These are phyloP conservation scores for Globisporangium irregulare DNA, from an alignment of 352 stramenopile genomes.

Conservation along the genomic window DNA sequence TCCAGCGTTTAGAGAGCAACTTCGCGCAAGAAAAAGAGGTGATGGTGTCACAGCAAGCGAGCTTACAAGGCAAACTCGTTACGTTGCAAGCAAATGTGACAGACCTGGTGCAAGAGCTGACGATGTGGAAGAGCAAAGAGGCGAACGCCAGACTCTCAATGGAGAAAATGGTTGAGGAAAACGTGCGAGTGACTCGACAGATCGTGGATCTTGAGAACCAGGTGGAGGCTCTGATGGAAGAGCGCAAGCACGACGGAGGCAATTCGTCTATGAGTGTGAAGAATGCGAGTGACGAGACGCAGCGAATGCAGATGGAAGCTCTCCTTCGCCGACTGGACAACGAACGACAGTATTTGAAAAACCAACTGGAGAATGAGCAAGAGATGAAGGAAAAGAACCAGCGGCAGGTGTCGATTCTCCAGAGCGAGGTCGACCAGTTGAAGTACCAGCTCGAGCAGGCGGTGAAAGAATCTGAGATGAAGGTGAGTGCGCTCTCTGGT, in stretches of 20 bases:
- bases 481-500: slow-evolving; percentile 28
- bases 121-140: slow-evolving; percentile 63
- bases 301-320: slow-evolving; percentile 79
- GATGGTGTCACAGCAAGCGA: slow-evolving; percentile 35
- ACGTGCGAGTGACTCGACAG: slow-evolving; percentile 53
- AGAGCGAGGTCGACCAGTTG: slow-evolving; percentile 42
- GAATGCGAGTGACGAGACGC: slow-evolving; percentile 71
- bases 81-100: slow-evolving; percentile 74
- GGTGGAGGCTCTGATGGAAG: slow-evolving; percentile 59
- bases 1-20: slow-evolving; percentile 39
- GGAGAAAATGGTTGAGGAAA: slow-evolving; percentile 76
- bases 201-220: slow-evolving; percentile 61
- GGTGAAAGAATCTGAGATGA: slow-evolving; percentile 36
- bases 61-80: slow-evolving; percentile 54
- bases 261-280: slow-evolving; percentile 44
- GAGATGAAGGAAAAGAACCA: slow-evolving; percentile 46
- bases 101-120: slow-evolving; percentile 71
- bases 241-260: slow-evolving; percentile 34
- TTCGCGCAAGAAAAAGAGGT: slow-evolving; percentile 61
- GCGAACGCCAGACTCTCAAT: slow-evolving; percentile 59
- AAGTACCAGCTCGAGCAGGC: slow-evolving; percentile 36
- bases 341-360: slow-evolving; percentile 81
- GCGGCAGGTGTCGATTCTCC: slow-evolving; percentile 32
- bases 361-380: slow-evolving; percentile 56
- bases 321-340: slow-evolving; percentile 70